A percentile compares a stretch with the other conserved stretches of the same genome.
Evolutionary conservation across 495 filamentous ascomycete genomes (phyloP).

Genomic region (Xylaria sp.): DNA sequence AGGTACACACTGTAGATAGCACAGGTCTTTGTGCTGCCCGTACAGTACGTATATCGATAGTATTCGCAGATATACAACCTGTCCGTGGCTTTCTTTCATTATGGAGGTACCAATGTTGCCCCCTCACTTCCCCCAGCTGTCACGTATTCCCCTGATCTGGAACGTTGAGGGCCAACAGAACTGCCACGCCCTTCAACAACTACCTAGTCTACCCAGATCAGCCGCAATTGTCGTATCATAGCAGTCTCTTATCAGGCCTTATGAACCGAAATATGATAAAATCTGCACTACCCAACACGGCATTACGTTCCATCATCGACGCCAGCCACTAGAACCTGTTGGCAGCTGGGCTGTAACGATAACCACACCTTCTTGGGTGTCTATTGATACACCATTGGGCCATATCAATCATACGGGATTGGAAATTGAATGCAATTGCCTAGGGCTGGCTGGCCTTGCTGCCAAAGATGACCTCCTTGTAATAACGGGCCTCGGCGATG

Average conservation of each 20-base stretch:
- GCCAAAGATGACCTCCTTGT: constrained; percentile 67
- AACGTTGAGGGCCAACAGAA: constrained; percentile 18
- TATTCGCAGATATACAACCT: too few species aligned
- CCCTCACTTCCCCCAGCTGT: constrained; percentile 1
- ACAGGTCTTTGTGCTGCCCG: too few species aligned
- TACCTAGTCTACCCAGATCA: background rate
- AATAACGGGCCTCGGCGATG: constrained; percentile 88
- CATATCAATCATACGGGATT: background rate
- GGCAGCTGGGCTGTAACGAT: background rate
- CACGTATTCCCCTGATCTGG: background rate
- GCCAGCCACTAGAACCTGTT: background rate
- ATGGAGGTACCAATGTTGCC: background rate
- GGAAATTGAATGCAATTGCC: background rate
- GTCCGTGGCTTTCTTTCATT: background rate
- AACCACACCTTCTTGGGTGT: background rate
- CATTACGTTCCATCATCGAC: background rate
- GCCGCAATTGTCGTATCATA: background rate
- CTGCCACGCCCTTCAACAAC: constrained; percentile 11
- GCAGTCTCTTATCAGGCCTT: background rate
- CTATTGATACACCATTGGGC: background rate
- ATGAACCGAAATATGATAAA: background rate
- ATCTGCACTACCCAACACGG: background rate
- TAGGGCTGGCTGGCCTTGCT: background rate
- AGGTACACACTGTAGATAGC: background rate
- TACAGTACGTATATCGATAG: background rate